Base-by-base conservation (phyloP, 352 stramenopile genomes). In the Pythium folliculosum region DNA sequence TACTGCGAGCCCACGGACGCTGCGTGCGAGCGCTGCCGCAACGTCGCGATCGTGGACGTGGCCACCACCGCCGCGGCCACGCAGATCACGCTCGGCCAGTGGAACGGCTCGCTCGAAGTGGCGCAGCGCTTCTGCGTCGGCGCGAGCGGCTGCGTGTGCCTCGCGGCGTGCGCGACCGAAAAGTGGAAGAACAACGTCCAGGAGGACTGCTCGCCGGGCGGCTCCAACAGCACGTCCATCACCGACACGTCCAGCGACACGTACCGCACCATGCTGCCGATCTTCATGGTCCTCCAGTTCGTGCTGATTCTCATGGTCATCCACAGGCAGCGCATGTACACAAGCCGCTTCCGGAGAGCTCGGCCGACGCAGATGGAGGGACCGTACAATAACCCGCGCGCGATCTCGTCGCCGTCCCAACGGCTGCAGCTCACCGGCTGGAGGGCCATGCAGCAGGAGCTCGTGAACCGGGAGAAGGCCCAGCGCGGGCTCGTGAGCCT, bases 321-420 rank as follows among this genome's bases (percentile, higher is more conserved):
- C 55, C 89, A 93, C 48, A 80, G 74, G 49, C 81, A 82, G 3
- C 71, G 72, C 23, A 44, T 81, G 0, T 86, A 83, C 45, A 56
- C 62, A 32, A 72, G 70, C 25, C 75, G 70, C 22, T 65, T 71
- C n/a, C 54, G 56, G 6, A 69, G 65, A 1, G 52, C 60, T 30
- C 63, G 50, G 57, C 6, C 56, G 3, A 19, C 56, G 54, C 22
- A 32, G 65, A 0, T 54, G 0, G 71, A 83, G 57, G 84, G 82
- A 12, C 81, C 82, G 43, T 93, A 93, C 73, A 91, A 92, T 60
- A 88, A 92, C 32, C 79, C 87, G 21, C 67, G 80, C 43, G 81
- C 81, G 7, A 91, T 91, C 65, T 64, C 77, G n/a, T 89, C 79
- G 14, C 82, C 84, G 10, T 89, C 81, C 6, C 90, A 91, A 45